Evolutionary conservation across 306 rosid genomes (phyloP), one percentile per base, ranked within the genome.

Genomic region (Rosa lucieae): DNA sequence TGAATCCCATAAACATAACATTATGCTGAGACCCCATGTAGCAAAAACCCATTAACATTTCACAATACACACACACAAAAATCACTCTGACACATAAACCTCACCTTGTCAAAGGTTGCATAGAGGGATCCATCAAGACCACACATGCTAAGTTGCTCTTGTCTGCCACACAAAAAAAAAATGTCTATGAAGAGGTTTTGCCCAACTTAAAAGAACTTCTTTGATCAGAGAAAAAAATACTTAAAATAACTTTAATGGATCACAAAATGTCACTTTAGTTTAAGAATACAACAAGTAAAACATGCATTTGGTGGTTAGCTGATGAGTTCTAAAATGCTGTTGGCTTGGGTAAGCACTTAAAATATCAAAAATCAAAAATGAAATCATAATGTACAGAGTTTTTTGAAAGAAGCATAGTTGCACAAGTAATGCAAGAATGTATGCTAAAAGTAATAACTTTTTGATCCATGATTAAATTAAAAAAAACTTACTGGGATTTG

Each of bases 81-180:
- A 18, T 7, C 35, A 47, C 39, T 44, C n/a, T 23, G 18, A 72
- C 2, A 21, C 32, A 52, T 17, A 70, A 18, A 62, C 74, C 59
- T 73, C 78, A 84, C 85, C 79, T 81, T 84, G 72, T 84, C 87
- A 40, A 69, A 23, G 67, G 82, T 74, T 51, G 82, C 85, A 32
- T 84, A 81, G 23, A 78, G n/a, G 74, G 82, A 67, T 48, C 87
- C 87, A 52, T 84, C 85, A 44, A 84, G 87, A 81, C 87, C 85
- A 47, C 82, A 81, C 82, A 81, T 84, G 78, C 77, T 81, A 17
- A 84, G 85, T 78, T 84, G 82, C 78, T 81, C 85, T 69, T 59
- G 2, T 58, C 87, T 84, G 85, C 66, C 73, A 77, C 48, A 66
- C 23, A 74, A 73, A 84, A 32, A 32, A 32, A 21, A 18, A 47